Base-by-base conservation (phyloP, 2,329 filamentous ascomycete species). In the Aspergillus sp. region DNA sequence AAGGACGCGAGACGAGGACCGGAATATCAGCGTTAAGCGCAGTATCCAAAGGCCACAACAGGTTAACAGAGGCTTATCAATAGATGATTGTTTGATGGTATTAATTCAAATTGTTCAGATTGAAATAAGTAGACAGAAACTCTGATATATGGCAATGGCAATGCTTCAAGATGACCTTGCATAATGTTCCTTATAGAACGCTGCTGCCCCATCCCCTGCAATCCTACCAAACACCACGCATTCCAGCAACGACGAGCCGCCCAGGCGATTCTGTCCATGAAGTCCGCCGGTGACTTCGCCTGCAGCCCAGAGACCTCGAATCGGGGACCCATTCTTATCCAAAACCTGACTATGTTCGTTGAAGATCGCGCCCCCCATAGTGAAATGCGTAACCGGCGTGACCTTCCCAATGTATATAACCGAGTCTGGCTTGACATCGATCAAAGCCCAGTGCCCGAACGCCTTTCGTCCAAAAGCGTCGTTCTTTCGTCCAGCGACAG, bases 281-380 rank as follows among this genome's bases (percentile, higher is more conserved):
- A 87, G 72, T 0, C 84, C 84, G 0, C 84, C 84, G 0, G 83
- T 84, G 16, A 86, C 78, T 70, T 87, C 84, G 0, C 84, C 84
- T 0, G 84, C 83, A 0, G 79, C 83, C 79, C 82, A 86, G 0
- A 87, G 59, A 0, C 84, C 83, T 3, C 73, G 62, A 32, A 87
- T 80, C 0, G 76, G 75, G 30, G 64, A 64, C 11, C 74, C 64
- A 2, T 69, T 62, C 7, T 63, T 62, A 5, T 72, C 66, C 11
- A 87, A 60, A 0, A 86, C 77, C 55, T 80, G 76, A 1, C 77
- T 75, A 42, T 76, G 70, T 6, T 78, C 70, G 58, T 83, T 80
- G 57, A 86, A 82, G 2, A 79, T 72, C 0, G 79, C 83, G 0
- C 84, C 84, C 4, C 84, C 84, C 84, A 87, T 87, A 1, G 84